Conservation (phyloP, 139 green algal genomes). For the Zygnema cylindricum region DNA sequence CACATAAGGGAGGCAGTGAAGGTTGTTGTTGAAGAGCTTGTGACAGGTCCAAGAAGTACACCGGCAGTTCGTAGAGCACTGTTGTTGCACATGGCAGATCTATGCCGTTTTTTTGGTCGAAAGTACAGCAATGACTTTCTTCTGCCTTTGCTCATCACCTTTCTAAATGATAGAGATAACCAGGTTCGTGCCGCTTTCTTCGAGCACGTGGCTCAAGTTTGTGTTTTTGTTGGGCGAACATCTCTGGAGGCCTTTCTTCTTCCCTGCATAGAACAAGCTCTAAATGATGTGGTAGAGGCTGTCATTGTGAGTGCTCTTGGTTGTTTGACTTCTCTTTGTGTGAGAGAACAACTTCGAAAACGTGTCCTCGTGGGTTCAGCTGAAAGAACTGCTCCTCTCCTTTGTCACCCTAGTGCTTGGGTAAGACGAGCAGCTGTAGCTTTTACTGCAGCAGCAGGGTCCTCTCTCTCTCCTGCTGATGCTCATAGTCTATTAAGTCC, state of each 20-base stretch:
- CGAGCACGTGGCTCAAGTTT: slow-evolving; percentile 41
- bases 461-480: slow-evolving; percentile 71
- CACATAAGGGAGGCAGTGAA: slow-evolving; percentile 72
- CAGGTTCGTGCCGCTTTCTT: slow-evolving; percentile 72
- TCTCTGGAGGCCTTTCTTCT: slow-evolving; percentile 86
- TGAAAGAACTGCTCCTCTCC: slow-evolving; percentile 64
- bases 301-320: slow-evolving; percentile 75
- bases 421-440: slow-evolving; percentile 73
- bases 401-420: slow-evolving; percentile 50
- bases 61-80: slow-evolving; percentile 63
- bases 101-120: slow-evolving; percentile 68
- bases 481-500: slow-evolving; percentile 75
- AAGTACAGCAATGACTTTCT: slow-evolving; percentile 81
- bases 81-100: slow-evolving; percentile 58
- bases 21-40: slow-evolving; percentile 73
- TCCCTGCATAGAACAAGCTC: slow-evolving; percentile 84
- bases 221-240: slow-evolving; percentile 43
- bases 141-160: slow-evolving; percentile 91
- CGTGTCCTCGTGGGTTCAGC: slow-evolving; percentile 71
- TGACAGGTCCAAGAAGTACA: slow-evolving; percentile 72
- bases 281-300: slow-evolving; percentile 70
- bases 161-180: slow-evolving; percentile 89
- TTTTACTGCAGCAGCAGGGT: slow-evolving; percentile 74
- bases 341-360: slow-evolving; percentile 64
- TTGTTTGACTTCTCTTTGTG: slow-evolving; percentile 70